Base-by-base conservation (phyloP, 2,329 filamentous ascomycete species). In the Botrytis tulipae region DNA sequence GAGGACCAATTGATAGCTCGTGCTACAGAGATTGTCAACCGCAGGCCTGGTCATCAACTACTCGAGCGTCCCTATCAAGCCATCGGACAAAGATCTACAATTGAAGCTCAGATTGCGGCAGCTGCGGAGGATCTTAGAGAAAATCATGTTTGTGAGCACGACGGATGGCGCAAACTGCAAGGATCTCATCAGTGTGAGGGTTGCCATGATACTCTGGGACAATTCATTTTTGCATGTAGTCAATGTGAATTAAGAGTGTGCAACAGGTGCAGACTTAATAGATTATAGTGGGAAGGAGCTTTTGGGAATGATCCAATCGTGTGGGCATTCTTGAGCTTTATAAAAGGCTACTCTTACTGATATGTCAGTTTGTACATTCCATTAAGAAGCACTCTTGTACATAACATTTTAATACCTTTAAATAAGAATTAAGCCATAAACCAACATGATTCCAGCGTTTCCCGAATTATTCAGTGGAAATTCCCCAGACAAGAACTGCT, bases 201-300 rank as follows among this genome's bases (percentile, higher is more conserved):
- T 73, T 88, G 86, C 73, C 73, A 75, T 12, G 59, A 84, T 25
- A 8, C 29, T 1, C 78, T 87, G 54, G 80, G 76, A 0, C 0
- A 74, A 0, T 88, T 80, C 74, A 86, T 88, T 25, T 84, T 82
- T 29, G 82, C 85, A 73, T 87, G 87, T 74, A 65, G 62, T 0
- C 80, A 82, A 65, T 89, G 87, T 71, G 77, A 78, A 5, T 76
- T 86, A 2, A 78, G 81, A 77, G 84, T 82, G 20, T 89, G 87
- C 71, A 80, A 82, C 22, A 77, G 82, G 3, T 88, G 87, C 72
- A 79, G 83, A 42, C 82, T 75, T 48, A 85, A 88, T 72, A 82
- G 84, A n/a, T 54, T 73, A 29, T 74, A 62, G 70, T 44, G 57
- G 37, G 60, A 18, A n/a, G 12, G 22, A 25, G 18, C 25, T 37